Conservation (phyloP, 2,329 filamentous ascomycete species). For the Xylaria sp. region DNA sequence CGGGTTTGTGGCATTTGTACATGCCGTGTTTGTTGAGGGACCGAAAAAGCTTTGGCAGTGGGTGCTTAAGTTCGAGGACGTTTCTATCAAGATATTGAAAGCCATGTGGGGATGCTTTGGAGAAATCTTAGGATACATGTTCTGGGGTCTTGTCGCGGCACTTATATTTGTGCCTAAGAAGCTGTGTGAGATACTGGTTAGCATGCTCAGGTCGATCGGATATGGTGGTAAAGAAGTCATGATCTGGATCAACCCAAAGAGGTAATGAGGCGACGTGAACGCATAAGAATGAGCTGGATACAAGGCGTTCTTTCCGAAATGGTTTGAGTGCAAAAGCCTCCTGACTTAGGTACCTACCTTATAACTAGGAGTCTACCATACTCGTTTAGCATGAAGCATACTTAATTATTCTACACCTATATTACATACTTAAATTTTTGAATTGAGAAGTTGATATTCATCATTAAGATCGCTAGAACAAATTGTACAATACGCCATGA, state of each 20-base stretch:
- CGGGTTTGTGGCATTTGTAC: conserved; percentile 11
- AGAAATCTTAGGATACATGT: background rate
- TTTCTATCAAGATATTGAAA: background rate
- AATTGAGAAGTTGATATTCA: background rate
- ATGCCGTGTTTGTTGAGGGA: background rate
- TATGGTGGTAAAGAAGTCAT: conserved; percentile 6
- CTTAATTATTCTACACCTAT: background rate
- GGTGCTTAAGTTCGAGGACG: background rate
- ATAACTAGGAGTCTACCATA: background rate
- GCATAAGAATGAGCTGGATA: background rate
- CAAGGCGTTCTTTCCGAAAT: background rate
- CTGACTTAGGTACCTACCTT: background rate
- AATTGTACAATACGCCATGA: background rate
- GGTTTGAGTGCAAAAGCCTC: background rate
- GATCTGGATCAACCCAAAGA: conserved; percentile 22
- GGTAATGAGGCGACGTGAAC: background rate
- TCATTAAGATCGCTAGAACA: too few species aligned
- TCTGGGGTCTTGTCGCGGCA: background rate
- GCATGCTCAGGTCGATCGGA: conserved; percentile 3
- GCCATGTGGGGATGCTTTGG: conserved; percentile 8
- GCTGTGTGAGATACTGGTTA: conserved; percentile 9
- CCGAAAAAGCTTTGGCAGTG: conserved; percentile 4
- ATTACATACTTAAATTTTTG: background rate
- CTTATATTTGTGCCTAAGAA: background rate
- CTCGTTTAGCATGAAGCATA: background rate